Evolutionary conservation across 306 rosid species (phyloP).

Genomic region (Rosa chinensis): DNA sequence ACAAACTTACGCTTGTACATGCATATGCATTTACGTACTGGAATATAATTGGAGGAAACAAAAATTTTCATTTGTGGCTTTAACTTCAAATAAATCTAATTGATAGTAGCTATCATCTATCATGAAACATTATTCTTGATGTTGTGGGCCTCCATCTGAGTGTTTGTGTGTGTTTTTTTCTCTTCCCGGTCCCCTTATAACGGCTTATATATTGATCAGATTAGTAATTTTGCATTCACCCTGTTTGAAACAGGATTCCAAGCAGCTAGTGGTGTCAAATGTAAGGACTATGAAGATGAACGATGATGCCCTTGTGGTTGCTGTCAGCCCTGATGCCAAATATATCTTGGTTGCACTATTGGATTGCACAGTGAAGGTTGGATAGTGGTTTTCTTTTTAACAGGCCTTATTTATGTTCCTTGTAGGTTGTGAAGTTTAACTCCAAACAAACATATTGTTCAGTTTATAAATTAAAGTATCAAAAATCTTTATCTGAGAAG

Average conservation of each 20-base stretch:
- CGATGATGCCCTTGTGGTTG: constrained; percentile 77
- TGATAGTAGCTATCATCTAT: not conserved
- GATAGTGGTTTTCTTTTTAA: constrained; percentile 20
- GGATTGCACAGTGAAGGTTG: constrained; percentile 86
- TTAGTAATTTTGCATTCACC: constrained; percentile 14
- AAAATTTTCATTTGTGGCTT: not conserved
- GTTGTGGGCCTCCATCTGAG: not conserved
- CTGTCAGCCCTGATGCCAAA: constrained; percentile 88
- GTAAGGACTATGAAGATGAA: constrained; percentile 80
- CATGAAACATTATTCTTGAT: not conserved
- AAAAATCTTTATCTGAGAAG: not conserved
- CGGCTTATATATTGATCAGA: not conserved
- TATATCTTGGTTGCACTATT: constrained; percentile 80
- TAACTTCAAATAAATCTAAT: not conserved
- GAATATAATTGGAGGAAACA: not conserved
- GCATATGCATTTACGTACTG: not conserved
- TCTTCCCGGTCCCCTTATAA: not conserved
- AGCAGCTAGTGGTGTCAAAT: constrained; percentile 59
- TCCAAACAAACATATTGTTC: not conserved
- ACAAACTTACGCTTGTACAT: not conserved
- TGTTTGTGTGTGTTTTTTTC: not conserved
- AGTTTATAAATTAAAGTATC: not conserved
- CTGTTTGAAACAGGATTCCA: constrained; percentile 53
- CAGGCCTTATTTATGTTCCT: not conserved
- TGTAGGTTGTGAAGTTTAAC: not conserved